These are phyloP conservation scores for Capsella bursapastoris DNA, from an alignment of 345 rosid species.

Conservation along the genomic window DNA sequence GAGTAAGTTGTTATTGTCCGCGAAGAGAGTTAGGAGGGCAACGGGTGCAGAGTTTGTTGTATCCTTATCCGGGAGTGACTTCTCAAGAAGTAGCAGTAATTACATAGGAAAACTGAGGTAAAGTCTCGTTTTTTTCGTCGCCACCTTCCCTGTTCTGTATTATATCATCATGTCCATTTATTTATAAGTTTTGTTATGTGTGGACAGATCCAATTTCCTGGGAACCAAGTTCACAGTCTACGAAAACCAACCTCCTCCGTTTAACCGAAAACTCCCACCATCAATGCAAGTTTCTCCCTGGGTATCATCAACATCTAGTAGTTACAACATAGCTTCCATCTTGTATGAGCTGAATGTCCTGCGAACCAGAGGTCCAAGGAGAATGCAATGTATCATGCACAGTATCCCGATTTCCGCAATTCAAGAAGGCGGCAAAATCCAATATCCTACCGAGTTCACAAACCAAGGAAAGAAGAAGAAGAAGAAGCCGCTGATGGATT, in stretches of 20 bases:
- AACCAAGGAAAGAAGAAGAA: conserved; percentile 57
- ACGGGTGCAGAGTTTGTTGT: conserved; percentile 72
- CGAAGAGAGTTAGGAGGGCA: conserved; percentile 80
- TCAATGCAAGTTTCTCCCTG: conserved; percentile 54
- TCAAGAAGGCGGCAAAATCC: conserved; percentile 68
- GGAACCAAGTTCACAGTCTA: conserved; percentile 86
- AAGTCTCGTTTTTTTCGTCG: not conserved
- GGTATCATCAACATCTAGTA: conserved; percentile 48
- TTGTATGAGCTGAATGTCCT: conserved; percentile 82
- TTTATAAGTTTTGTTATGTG: conserved; percentile 23
- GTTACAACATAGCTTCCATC: conserved; percentile 57
- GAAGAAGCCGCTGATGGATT: conserved; percentile 47
- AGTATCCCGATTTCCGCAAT: conserved; percentile 67
- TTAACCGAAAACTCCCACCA: conserved; percentile 47
- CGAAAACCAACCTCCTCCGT: conserved; percentile 70
- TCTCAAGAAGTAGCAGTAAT: conserved; percentile 63
- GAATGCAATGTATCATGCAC: conserved; percentile 77
- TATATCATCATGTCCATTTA: not conserved
- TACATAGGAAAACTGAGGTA: conserved; percentile 83
- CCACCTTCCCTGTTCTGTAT: conserved; percentile 16
- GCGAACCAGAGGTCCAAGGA: conserved; percentile 90
- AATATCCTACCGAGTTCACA: conserved; percentile 57
- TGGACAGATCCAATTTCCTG: conserved; percentile 84
- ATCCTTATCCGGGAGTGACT: conserved; percentile 67
- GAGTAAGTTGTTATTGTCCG: conserved; percentile 80